Percentiles rank a stretch among this genome's conserved stretches.
Evolutionary conservation across 2,329 filamentous ascomycete genomes (phyloP).

Genomic region (Ophiostoma fasciatum): DNA sequence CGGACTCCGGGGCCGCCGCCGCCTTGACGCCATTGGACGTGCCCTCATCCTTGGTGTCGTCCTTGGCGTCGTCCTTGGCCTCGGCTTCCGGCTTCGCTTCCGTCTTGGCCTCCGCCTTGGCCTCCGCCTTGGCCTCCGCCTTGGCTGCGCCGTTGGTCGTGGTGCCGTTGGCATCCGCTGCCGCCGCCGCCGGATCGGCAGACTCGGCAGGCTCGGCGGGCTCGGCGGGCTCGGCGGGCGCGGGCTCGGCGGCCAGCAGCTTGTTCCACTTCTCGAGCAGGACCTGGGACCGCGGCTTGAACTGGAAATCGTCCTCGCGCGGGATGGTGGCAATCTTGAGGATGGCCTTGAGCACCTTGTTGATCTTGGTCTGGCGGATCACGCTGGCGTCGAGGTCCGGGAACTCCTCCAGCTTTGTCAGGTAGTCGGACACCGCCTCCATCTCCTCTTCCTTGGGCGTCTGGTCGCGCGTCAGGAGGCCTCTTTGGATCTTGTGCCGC

Average conservation of each 20-base stretch:
- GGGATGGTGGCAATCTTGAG: constrained; percentile 77
- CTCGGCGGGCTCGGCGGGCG: constrained; percentile 17
- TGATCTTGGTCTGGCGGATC: constrained; percentile 87
- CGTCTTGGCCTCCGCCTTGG: constrained; percentile 12
- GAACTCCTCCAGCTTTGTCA: constrained; percentile 66
- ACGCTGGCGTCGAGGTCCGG: constrained; percentile 75
- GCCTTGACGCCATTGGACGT: too few relatives aligned
- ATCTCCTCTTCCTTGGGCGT: constrained; percentile 79
- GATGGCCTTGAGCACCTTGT: constrained; percentile 94
- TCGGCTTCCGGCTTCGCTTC: too few relatives aligned
- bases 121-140: constrained; percentile 16
- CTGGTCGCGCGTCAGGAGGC: constrained; percentile 72
- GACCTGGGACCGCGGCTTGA: constrained; percentile 68
- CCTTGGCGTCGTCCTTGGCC: constrained; percentile 16
- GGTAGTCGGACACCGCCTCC: constrained; percentile 60
- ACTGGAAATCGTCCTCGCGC: constrained; percentile 74
- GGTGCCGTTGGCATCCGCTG: constrained; percentile 14
- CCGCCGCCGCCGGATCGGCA: constrained; percentile 20
- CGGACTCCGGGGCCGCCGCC: too few relatives aligned
- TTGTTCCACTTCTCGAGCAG: constrained; percentile 85
- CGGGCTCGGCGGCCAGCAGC: constrained; percentile 47
- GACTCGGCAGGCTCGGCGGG: constrained; percentile 16
- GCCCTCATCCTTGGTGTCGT: constrained; percentile 15
- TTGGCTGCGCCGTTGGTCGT: constrained; percentile 16
- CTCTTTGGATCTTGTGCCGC: constrained; percentile 88